Evolutionary conservation across 257 asterid species (phyloP).

Genomic region (Primulina eburnea): DNA sequence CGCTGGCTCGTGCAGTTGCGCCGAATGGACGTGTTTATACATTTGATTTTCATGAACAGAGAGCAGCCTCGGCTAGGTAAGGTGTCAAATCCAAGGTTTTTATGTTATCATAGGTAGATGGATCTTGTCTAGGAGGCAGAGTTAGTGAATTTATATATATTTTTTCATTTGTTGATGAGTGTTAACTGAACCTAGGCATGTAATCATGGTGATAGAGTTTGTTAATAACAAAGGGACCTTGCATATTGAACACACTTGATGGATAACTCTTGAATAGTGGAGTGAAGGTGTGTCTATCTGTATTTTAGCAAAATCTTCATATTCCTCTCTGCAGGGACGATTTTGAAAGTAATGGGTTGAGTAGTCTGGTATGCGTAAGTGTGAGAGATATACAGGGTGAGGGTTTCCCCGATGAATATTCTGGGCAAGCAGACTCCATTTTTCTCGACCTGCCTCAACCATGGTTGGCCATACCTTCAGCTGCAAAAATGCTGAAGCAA

Average conservation of each 20-base stretch:
- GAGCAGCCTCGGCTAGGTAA: constrained; percentile 93
- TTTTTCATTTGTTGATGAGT: background rate
- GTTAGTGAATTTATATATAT: background rate
- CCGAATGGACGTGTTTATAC: constrained; percentile 84
- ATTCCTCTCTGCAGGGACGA: constrained; percentile 56
- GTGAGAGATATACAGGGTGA: constrained; percentile 92
- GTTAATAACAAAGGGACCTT: constrained; percentile 5
- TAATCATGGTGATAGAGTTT: background rate
- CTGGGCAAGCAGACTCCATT: constrained; percentile 68
- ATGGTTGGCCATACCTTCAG: constrained; percentile 94
- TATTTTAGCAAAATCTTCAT: background rate
- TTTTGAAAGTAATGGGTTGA: constrained; percentile 76
- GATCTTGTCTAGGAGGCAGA: background rate
- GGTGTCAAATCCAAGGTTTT: background rate
- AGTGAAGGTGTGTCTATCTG: constrained; percentile 8
- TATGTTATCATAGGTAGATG: background rate
- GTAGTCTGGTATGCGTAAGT: constrained; percentile 73
- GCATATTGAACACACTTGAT: background rate
- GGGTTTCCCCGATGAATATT: constrained; percentile 84
- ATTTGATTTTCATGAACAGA: constrained; percentile 93
- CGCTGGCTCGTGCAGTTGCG: constrained; percentile 87
- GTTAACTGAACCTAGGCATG: background rate
- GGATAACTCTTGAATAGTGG: background rate
- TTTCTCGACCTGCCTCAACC: constrained; percentile 98
- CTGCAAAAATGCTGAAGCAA: constrained; percentile 82